Evolutionary conservation across 2,329 filamentous ascomycete genomes (phyloP), one percentile per base, ranked within the genome.

Genomic region (Aspergillus candidus): DNA sequence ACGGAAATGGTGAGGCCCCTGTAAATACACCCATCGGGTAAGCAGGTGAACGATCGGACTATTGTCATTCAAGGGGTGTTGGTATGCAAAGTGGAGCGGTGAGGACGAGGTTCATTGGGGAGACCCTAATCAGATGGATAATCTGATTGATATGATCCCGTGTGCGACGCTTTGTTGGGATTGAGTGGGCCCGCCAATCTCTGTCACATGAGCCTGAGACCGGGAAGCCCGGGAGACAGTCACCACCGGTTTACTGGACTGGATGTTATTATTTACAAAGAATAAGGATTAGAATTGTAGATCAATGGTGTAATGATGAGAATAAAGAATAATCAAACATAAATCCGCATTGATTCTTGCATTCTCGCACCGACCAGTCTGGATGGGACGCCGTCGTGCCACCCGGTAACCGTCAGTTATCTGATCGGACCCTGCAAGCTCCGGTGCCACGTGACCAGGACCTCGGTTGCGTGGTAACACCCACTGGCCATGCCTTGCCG

Each of bases 141-240:
- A 48, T 45, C 42, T 47, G 47, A 50, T 50, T 50, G 48, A 50
- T 50, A 50, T 50, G 48, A 50, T 50, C 44, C 6, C 33, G 13
- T 22, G 14, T 27, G 44, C 48, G 45, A 50, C 36, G 6, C 6
- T 27, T 6, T 27, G 22, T 27, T 27, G 22, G 22, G 22, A 48
- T 48, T 45, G 48, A 45, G 44, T 18, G n/a, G 13, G 13, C 35
- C 38, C 46, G 35, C 34, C 38, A 27, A 22, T 17, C 14, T 4
- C 34, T 32, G 34, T 38, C 40, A 43, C 40, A 43, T 38, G 40
- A 43, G 17, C 11, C 11, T 36, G 35, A 17, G 6, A 10, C 14
- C 14, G 22, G 22, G 10, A 27, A 7, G 7, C 22, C 22, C 22
- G 22, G 22, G 18, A 8, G 22, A 10, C 22, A 2, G 10, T 8